Evolutionary conservation across 352 stramenopile genomes (phyloP), one percentile per base, ranked within the genome.

Genomic region (Phytopythium oedochilum): DNA sequence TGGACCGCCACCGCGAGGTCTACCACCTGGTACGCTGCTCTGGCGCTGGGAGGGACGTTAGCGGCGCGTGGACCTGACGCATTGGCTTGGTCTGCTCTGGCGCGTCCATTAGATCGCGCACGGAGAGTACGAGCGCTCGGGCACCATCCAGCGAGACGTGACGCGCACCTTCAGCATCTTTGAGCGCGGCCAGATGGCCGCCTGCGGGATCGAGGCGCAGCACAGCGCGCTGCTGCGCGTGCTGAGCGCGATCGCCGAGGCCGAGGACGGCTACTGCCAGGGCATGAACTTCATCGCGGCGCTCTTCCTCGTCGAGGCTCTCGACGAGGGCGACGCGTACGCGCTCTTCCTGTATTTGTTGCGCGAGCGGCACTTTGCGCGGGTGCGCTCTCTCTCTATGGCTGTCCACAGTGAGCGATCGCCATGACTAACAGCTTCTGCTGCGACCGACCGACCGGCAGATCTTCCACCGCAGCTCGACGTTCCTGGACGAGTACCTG

Each of bases 281-380:
- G 85, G 85, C 6, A 95, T 95, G 85, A 95, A 95, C 67, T 95
- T 95, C 53, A 92, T 95, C 56, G 85, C 83, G 0, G 85, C 81
- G 18, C 59, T 95, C 5, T 93, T 95, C 44, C 74, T 95, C 12
- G 85, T 93, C 7, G 77, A 92, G 75, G 85, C 81, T 0, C 55
- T 95, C 15, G 71, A 81, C 3, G 85, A 95, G 63, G 83, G 78
- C 4, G 81, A 95, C 56, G 76, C 83, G 12, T 95, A 93, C 36
- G 73, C 80, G 28, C 64, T 91, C 10, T 95, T 93, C 46, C 61
- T 92, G 9, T 95, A 92, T 43, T 70, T 95, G 23, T 65, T 95
- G 4, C 78, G 85, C 67, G 88, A 90, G 53, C 78, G 83, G 17
- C 79, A 92, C 43, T 71, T 94, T 18, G 80, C 80, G 14, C 63